Conservation (phyloP, 1,284 basidiomycete genomes). For the Chondrostereum purpureum region DNA sequence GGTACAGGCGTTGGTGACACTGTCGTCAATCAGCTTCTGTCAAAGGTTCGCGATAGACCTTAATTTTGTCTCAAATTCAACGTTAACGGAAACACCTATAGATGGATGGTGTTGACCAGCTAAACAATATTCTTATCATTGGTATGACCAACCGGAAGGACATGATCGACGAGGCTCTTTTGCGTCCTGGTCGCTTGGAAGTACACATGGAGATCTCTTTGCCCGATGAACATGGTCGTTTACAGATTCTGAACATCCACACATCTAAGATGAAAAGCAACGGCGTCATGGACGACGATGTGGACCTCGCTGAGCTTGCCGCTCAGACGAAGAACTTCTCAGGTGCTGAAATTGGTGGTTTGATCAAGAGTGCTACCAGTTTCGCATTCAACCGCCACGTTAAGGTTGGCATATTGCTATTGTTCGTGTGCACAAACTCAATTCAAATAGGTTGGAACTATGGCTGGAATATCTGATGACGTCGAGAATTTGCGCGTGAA, state of each 20-base stretch:
- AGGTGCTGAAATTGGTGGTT: slow-evolving; percentile 92
- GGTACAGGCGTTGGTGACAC: slow-evolving; percentile 99
- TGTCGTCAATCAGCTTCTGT: slow-evolving; percentile 96
- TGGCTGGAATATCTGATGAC: slow-evolving; percentile 95
- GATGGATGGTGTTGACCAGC: slow-evolving; percentile 99
- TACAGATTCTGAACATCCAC: slow-evolving; percentile 95
- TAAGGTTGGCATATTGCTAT: too few relatives aligned
- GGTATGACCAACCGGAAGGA: slow-evolving; percentile 99
- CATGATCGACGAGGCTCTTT: slow-evolving; percentile 98
- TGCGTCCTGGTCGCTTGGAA: slow-evolving; percentile 97
- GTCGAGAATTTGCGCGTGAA: slow-evolving; percentile 92
- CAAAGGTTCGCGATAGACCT: slow-evolving; percentile 58
- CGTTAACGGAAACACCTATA: slow-evolving; percentile 24
- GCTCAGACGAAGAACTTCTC: slow-evolving; percentile 93
- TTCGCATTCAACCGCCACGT: slow-evolving; percentile 98
- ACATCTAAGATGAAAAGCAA: slow-evolving; percentile 92
- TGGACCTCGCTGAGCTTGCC: slow-evolving; percentile 83
- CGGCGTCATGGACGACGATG: slow-evolving; percentile 85
- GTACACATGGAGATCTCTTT: slow-evolving; percentile 99
- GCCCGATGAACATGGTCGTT: slow-evolving; percentile 89
- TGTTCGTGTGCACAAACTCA: not conserved
- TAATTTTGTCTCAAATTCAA: not conserved
- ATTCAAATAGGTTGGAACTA: slow-evolving; percentile 69
- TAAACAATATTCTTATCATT: slow-evolving; percentile 99
- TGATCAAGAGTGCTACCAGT: slow-evolving; percentile 97